Evolutionary conservation across 2,329 filamentous ascomycete species (phyloP), one percentile per base, ranked within the genome.

Genomic region (Talaromyces sp.): DNA sequence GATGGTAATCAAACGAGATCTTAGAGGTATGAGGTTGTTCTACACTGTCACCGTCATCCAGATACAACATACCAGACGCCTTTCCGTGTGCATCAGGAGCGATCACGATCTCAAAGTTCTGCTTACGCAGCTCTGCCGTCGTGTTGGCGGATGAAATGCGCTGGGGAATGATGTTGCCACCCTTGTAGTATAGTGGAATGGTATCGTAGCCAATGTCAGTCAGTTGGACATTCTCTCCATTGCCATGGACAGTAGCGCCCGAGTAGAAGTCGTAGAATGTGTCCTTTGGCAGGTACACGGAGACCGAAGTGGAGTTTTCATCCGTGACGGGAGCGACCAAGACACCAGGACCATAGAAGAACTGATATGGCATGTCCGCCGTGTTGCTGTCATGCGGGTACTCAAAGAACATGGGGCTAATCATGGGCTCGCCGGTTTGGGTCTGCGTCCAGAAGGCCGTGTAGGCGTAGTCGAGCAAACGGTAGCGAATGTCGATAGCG

Each of bases 381-480:
- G 81, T 82, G 60, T 82, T 79, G 2, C 69, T 54, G 64, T 87
- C 84, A 14, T 75, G 65, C 0, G 84, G 89, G 70, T 92, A 92
- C 29, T 85, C 70, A 77, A 87, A 93, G 75, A 89, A 91, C 59
- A 92, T 73, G 0, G 90, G 89, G 66, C 85, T 85, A 58, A 91
- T 76, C 64, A 86, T 78, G 0, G 90, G 88, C 1, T 80, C 81
- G 35, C 90, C 90, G 50, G 82, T 81, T 19, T 78, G 68, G 31
- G 80, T 82, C 70, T 90, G 83, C 60, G 77, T 74, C 69, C 86
- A 79, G 65, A 91, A 79, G 0, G 86, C 84, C 1, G 89, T 92
- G 78, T 93, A 92, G 62, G 90, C 80, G 75, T 92, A 92, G 68
- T 92, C 89, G 12, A 92, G 79, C n/a, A 92, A 79, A 32, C 83